Conservation (phyloP, 768 basidiomycete genomes). For the Calocybe gangraenosa region DNA sequence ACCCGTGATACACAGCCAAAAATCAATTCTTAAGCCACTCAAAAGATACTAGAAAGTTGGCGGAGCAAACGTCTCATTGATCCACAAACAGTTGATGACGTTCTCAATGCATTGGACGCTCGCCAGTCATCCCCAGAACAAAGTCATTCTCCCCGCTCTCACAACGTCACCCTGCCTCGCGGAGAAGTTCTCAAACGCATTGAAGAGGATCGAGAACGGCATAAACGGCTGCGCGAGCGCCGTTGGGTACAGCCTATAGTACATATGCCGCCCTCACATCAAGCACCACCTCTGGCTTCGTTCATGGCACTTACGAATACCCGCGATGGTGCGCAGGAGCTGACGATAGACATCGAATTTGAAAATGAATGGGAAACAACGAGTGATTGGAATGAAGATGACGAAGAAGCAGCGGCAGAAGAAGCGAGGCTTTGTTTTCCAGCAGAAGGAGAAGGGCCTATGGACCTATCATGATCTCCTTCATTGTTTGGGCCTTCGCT, state of each 20-base stretch:
- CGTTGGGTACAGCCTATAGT: slow-evolving; percentile 85
- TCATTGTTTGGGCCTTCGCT: too few species aligned
- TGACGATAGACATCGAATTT: slow-evolving; percentile 76
- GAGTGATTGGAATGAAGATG: slow-evolving; percentile 89
- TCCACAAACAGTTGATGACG: slow-evolving; percentile 71
- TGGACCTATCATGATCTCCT: slow-evolving; percentile 37
- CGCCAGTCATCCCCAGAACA: slow-evolving; percentile 28
- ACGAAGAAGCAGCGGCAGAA: slow-evolving; percentile 69
- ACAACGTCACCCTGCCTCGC: slow-evolving; percentile 41
- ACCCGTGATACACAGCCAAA: not conserved
- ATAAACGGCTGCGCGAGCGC: slow-evolving; percentile 86
- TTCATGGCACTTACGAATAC: slow-evolving; percentile 56
- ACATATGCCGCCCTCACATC: slow-evolving; percentile 41
- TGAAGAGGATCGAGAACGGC: slow-evolving; percentile 89
- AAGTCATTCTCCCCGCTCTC: slow-evolving; percentile 11
- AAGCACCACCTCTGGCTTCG: slow-evolving; percentile 45
- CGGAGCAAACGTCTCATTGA: slow-evolving; percentile 80
- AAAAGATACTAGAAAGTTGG: slow-evolving; percentile 90
- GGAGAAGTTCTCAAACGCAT: slow-evolving; percentile 81
- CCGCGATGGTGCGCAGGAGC: slow-evolving; percentile 51
- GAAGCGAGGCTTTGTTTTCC: slow-evolving; percentile 73
- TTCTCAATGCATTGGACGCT: slow-evolving; percentile 49
- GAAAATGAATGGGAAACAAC: slow-evolving; percentile 89
- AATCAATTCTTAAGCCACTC: not conserved
- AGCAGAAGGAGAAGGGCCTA: slow-evolving; percentile 36